phyloP scores from a whole-genome alignment of 805 yeast genomes.

The Komagataella mondaviorum region DNA sequence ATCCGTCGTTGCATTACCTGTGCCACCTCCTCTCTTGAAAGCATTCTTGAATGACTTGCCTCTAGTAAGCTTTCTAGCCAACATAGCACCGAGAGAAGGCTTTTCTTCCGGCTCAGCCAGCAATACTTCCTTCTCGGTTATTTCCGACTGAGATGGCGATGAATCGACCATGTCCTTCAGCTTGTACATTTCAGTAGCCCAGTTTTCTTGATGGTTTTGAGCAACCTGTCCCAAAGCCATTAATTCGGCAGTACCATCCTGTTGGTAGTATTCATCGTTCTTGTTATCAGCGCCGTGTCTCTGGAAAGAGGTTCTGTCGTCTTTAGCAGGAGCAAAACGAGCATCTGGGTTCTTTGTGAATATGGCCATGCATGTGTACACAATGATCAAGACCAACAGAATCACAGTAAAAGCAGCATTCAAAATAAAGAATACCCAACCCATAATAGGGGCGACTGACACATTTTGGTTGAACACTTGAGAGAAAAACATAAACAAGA shows the following conservation, averaged over 20 bases:
- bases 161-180: slow-evolving; percentile 21
- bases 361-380: slow-evolving; percentile 46
- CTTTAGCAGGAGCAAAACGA: slow-evolving; percentile 77
- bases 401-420: slow-evolving; percentile 82
- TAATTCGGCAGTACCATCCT: slow-evolving; percentile 32
- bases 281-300: slow-evolving; percentile 1
- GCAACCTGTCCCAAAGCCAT: slow-evolving; percentile 75
- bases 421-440: slow-evolving; percentile 76
- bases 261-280: slow-evolving; percentile 2
- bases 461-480: slow-evolving; percentile 72
- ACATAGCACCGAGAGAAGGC: slow-evolving; percentile 26
- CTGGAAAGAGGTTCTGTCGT: slow-evolving; percentile 88
- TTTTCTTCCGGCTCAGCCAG: slow-evolving; percentile 19
- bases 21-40: not conserved
- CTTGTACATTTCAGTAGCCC: slow-evolving; percentile 57
- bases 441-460: slow-evolving; percentile 76
- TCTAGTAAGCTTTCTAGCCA: slow-evolving; percentile 28
- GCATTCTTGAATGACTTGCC: slow-evolving; percentile 20
- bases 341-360: slow-evolving; percentile 81
- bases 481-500: slow-evolving; percentile 77
- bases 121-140: slow-evolving; percentile 12
- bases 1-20: not conserved
- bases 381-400: slow-evolving; percentile 56
- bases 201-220: slow-evolving; percentile 59
- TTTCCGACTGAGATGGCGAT: slow-evolving; percentile 9